Percentiles rank a stretch among this genome's conserved stretches.
Conservation (phyloP, 129 eudicot species). For the Centella asiatica region DNA sequence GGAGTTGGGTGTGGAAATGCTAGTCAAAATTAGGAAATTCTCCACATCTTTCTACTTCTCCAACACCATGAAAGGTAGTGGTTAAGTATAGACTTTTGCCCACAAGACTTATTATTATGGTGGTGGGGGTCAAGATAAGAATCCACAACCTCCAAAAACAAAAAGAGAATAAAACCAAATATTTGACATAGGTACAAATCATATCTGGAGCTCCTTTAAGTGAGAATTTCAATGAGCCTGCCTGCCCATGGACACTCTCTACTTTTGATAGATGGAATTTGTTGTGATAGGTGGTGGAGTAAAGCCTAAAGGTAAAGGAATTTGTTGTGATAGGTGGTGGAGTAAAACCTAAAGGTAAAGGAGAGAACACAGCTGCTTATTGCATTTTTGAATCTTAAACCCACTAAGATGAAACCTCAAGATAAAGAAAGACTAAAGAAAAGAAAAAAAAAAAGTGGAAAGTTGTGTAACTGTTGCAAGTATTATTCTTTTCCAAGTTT, state of each 20-base stretch:
- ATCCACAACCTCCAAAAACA: not conserved
- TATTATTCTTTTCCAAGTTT: not conserved
- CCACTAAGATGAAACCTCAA: not conserved
- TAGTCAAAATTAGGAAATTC: not conserved
- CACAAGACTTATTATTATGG: not conserved
- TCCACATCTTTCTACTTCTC: not conserved
- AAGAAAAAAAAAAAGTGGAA: not conserved
- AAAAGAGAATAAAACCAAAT: not conserved
- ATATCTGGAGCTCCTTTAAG: not conserved
- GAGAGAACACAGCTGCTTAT: constrained; percentile 4
- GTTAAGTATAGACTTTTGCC: not conserved
- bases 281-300: constrained; percentile 13
- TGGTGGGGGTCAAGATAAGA: constrained; percentile 1
- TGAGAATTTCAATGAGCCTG: constrained; percentile 2
- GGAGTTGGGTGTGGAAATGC: not conserved
- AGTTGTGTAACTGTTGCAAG: constrained; percentile 1
- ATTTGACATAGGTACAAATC: constrained; percentile 1
- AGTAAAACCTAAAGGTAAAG: constrained; percentile 10
- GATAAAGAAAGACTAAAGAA: constrained; percentile 1
- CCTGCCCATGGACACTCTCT: not conserved
- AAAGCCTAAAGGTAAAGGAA: constrained; percentile 8
- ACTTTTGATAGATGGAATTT: not conserved
- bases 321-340: constrained; percentile 11
- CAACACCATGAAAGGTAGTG: not conserved
- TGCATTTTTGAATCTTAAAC: constrained; percentile 7